phyloP scores from a whole-genome alignment of 768 basidiomycete genomes.

The Lanmaoa pseudosensibilis region DNA sequence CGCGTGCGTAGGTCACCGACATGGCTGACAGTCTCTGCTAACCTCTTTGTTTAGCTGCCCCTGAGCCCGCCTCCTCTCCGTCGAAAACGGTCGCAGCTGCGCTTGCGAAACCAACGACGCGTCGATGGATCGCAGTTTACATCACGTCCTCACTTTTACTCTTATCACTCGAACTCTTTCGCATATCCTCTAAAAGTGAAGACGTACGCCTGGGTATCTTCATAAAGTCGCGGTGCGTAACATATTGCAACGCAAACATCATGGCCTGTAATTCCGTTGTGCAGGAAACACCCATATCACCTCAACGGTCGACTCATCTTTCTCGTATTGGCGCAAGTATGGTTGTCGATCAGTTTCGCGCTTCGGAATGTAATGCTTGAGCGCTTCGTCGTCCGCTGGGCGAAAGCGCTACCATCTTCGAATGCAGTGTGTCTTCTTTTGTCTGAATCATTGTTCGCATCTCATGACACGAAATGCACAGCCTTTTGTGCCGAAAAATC shows the following conservation, averaged over 20 bases:
- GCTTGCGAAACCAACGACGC: conserved; percentile 46
- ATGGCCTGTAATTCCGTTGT: background rate
- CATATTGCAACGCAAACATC: background rate
- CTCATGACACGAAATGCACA: background rate
- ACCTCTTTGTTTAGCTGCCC: conserved; percentile 37
- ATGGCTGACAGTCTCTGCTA: background rate
- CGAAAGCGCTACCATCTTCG: conserved; percentile 13
- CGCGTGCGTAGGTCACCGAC: conserved; percentile 45
- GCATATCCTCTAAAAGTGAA: conserved; percentile 26
- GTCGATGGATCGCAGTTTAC: conserved; percentile 48
- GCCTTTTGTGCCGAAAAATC: conserved; percentile 24
- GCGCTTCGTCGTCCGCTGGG: conserved; percentile 53
- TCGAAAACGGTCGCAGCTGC: conserved; percentile 47
- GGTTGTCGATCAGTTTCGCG: conserved; percentile 46
- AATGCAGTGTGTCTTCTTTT: conserved; percentile 21
- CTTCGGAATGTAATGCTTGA: conserved; percentile 65
- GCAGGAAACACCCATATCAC: conserved; percentile 72
- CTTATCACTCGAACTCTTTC: conserved; percentile 44
- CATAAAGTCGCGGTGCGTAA: conserved; percentile 62
- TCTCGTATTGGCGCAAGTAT: conserved; percentile 52
- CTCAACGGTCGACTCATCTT: conserved; percentile 70
- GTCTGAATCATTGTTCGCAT: background rate
- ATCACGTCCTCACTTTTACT: conserved; percentile 45
- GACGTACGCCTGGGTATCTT: conserved; percentile 55
- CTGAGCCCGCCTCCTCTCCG: conserved; percentile 53